A percentile compares a stretch with the other conserved stretches of the same genome.
phyloP scores from a whole-genome alignment of 139 green algal genomes.

The Chlorella sp. region DNA sequence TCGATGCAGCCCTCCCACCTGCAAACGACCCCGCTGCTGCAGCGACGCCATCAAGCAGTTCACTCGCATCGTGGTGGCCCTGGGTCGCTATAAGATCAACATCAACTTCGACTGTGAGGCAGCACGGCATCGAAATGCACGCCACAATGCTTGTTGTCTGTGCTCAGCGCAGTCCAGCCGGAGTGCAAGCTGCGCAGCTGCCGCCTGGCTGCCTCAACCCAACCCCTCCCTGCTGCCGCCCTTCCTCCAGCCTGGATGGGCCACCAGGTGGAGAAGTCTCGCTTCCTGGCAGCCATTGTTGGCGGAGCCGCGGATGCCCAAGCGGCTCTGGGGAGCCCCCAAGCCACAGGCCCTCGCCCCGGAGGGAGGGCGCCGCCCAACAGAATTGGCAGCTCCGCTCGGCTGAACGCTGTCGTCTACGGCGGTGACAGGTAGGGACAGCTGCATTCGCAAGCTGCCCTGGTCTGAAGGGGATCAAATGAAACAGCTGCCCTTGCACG shows the following conservation, averaged over 20 bases:
- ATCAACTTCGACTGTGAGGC: neutral
- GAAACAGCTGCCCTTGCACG: too few species aligned
- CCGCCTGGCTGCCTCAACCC: too few species aligned
- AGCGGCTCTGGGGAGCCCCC: too few species aligned
- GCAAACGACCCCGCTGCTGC: neutral
- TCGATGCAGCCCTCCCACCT: neutral
- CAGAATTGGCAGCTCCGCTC: neutral
- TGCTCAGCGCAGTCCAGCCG: too few species aligned
- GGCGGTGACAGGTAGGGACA: neutral
- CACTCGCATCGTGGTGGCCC: neutral
- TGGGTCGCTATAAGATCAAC: neutral
- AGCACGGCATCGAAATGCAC: too few species aligned
- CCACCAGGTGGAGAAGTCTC: neutral
- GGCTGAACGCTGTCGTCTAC: slow-evolving; percentile 1
- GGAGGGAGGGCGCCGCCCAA: too few species aligned
- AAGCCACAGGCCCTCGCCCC: too few species aligned
- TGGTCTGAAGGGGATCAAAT: too few species aligned
- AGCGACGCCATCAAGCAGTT: neutral
- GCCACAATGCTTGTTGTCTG: too few species aligned
- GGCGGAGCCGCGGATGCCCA: neutral
- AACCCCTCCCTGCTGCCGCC: too few species aligned
- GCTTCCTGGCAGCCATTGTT: neutral
- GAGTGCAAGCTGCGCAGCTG: too few species aligned
- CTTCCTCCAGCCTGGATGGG: neutral
- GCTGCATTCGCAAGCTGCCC: neutral